phyloP scores from a whole-genome alignment of 169 alveolate genomes.

The Plasmodium adleri region DNA sequence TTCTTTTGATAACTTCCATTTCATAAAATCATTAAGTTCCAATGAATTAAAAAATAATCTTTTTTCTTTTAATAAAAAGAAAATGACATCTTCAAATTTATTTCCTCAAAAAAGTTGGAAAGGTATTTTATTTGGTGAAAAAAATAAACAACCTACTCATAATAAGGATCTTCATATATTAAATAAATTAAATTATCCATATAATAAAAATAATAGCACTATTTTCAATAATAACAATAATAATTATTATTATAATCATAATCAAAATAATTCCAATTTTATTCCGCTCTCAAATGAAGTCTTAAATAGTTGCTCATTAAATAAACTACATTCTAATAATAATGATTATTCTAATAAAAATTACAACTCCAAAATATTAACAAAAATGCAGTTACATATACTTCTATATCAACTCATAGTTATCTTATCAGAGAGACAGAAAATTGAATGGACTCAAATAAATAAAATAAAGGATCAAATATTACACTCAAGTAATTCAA shows the following conservation, averaged over 20 bases:
- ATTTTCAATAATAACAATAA: background rate
- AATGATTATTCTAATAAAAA: constrained; percentile 11
- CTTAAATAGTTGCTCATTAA: background rate
- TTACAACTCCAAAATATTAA: constrained; percentile 27
- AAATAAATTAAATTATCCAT: constrained; percentile 10
- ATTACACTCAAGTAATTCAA: constrained; percentile 14
- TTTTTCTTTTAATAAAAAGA: background rate
- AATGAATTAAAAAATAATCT: constrained; percentile 9
- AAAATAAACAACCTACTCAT: background rate
- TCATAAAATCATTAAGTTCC: constrained; percentile 9
- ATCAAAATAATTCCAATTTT: background rate
- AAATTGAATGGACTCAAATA: constrained; percentile 55
- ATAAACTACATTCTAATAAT: background rate
- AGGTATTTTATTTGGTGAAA: constrained; percentile 12
- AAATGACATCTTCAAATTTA: background rate
- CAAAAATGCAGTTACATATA: constrained; percentile 61
- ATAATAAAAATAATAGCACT: background rate
- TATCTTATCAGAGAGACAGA: constrained; percentile 47
- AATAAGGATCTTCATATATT: constrained; percentile 1
- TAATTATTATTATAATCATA: too few species aligned
- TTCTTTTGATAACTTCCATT: constrained; percentile 14
- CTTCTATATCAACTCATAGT: constrained; percentile 58
- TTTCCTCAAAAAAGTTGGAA: constrained; percentile 28
- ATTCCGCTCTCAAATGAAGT: background rate
- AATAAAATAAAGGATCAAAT: constrained; percentile 35